Conservation (phyloP, 2,329 filamentous ascomycete species). For the Chrysoporthe puriensis region DNA sequence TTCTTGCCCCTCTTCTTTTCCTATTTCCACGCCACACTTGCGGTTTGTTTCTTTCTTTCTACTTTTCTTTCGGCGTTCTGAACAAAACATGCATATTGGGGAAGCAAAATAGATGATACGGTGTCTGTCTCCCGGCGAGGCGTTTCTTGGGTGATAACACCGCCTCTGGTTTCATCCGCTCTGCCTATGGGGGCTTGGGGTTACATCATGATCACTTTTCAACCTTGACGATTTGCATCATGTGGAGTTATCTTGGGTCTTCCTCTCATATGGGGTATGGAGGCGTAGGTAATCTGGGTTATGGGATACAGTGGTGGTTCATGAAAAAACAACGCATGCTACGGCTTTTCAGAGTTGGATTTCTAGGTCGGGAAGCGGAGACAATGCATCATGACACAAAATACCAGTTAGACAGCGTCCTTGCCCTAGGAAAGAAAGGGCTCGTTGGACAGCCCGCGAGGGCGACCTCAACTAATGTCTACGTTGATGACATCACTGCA, state of each 20-base stretch:
- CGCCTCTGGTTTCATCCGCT: not conserved
- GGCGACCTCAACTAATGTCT: slow-evolving; percentile 11
- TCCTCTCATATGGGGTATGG: not conserved
- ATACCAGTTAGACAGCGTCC: slow-evolving; percentile 16
- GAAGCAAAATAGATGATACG: slow-evolving; percentile 25
- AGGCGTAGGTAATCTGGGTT: not conserved
- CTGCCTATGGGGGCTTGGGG: not conserved
- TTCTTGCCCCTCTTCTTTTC: not conserved
- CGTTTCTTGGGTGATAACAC: slow-evolving; percentile 10
- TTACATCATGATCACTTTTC: slow-evolving; percentile 14
- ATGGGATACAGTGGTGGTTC: not conserved
- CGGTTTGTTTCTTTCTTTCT: not conserved
- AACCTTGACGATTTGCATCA: slow-evolving; percentile 15
- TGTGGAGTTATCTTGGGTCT: slow-evolving; percentile 13
- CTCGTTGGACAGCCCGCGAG: slow-evolving; percentile 6
- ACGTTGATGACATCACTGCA: slow-evolving; percentile 7
- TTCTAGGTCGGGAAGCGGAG: slow-evolving; percentile 1
- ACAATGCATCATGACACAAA: slow-evolving; percentile 17
- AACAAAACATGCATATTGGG: slow-evolving; percentile 22
- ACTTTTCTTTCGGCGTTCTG: slow-evolving; percentile 9
- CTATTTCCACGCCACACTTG: not conserved
- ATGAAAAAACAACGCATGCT: slow-evolving; percentile 3
- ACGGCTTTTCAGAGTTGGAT: not conserved
- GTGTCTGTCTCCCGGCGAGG: slow-evolving; percentile 16
- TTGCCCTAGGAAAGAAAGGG: not conserved